Percentiles rank a stretch among this genome's conserved stretches.
These are phyloP conservation scores for Aphanocladium album DNA, from an alignment of 2,329 filamentous ascomycete genomes.

Conservation along the genomic window DNA sequence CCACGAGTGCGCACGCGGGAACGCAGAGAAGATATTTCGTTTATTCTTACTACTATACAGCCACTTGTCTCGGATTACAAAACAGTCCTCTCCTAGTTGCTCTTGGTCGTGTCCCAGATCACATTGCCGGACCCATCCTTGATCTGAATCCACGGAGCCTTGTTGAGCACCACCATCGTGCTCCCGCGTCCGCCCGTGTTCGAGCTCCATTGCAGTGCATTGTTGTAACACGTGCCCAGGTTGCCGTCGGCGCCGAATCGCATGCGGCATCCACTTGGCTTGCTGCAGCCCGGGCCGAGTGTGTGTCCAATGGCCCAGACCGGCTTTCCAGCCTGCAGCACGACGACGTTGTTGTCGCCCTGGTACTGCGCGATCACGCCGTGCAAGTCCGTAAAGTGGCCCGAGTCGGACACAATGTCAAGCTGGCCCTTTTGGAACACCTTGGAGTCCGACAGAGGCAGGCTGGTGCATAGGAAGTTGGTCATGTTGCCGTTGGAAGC, in stretches of 20 bases:
- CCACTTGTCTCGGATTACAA: neutral
- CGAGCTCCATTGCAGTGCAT: constrained; percentile 13
- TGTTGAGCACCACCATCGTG: constrained; percentile 14
- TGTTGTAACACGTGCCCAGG: constrained; percentile 14
- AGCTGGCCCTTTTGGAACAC: constrained; percentile 17
- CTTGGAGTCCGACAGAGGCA: constrained; percentile 17
- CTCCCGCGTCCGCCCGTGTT: constrained; percentile 13
- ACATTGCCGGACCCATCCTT: constrained; percentile 16
- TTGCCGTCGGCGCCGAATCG: constrained; percentile 15
- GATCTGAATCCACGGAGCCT: constrained; percentile 18
- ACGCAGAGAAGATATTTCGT: no score
- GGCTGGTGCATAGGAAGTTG: constrained; percentile 21
- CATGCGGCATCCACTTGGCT: constrained; percentile 14
- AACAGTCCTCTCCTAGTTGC: neutral
- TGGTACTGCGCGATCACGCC: constrained; percentile 21
- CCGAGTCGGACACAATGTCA: constrained; percentile 17
- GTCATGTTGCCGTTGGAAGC: constrained; percentile 19
- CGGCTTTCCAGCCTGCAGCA: constrained; percentile 14
- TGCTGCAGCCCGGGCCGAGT: constrained; percentile 15
- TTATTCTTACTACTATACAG: neutral
- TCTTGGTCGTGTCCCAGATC: constrained; percentile 18
- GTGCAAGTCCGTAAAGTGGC: constrained; percentile 17
- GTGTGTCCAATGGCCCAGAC: constrained; percentile 18
- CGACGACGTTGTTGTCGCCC: constrained; percentile 23
- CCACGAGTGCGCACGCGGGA: no score